These are phyloP conservation scores for Alternaria consortialis DNA, from an alignment of 2,329 filamentous ascomycete species.

Conservation along the genomic window DNA sequence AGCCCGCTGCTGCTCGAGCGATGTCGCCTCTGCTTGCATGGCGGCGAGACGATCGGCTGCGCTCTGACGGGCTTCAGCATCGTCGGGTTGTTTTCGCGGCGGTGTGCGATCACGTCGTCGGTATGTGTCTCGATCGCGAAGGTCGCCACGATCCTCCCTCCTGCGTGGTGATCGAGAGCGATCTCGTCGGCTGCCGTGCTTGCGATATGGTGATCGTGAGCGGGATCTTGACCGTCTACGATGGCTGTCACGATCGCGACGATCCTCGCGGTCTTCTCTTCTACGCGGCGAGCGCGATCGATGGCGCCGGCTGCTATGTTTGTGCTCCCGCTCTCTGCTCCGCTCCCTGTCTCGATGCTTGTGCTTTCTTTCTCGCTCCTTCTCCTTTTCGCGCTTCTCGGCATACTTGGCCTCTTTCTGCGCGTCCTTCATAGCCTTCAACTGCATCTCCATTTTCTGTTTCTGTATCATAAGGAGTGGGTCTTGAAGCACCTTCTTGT, in stretches of 20 bases:
- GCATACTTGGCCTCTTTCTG: conserved; percentile 51
- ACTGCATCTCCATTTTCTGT: conserved; percentile 70
- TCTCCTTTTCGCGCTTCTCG: conserved; percentile 46
- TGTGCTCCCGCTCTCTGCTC: conserved; percentile 25
- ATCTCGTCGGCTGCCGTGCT: conserved; percentile 13
- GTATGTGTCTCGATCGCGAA: conserved; percentile 24
- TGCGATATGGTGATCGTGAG: conserved; percentile 22
- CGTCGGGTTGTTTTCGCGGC: conserved; percentile 17
- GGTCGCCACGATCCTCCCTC: conserved; percentile 24
- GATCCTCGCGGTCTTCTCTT: conserved; percentile 31
- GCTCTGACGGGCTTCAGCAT: conserved; percentile 24
- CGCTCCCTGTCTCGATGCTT: conserved; percentile 48
- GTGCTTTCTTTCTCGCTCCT: conserved; percentile 60
- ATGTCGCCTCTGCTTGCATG: conserved; percentile 47
- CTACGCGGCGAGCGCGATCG: conserved; percentile 50
- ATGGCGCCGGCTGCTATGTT: conserved; percentile 42
- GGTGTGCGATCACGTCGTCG: conserved; percentile 34
- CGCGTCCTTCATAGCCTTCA: conserved; percentile 70
- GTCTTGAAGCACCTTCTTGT: conserved; percentile 87
- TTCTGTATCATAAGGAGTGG: conserved; percentile 92
- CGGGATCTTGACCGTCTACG: conserved; percentile 33
- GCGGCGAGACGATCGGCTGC: conserved; percentile 43
- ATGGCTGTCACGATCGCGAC: conserved; percentile 27
- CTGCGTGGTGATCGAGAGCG: conserved; percentile 35
- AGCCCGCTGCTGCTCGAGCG: conserved; percentile 43